Conservation (phyloP, 2,329 filamentous ascomycete species). For the Phaeosphaeriaceae sp. region DNA sequence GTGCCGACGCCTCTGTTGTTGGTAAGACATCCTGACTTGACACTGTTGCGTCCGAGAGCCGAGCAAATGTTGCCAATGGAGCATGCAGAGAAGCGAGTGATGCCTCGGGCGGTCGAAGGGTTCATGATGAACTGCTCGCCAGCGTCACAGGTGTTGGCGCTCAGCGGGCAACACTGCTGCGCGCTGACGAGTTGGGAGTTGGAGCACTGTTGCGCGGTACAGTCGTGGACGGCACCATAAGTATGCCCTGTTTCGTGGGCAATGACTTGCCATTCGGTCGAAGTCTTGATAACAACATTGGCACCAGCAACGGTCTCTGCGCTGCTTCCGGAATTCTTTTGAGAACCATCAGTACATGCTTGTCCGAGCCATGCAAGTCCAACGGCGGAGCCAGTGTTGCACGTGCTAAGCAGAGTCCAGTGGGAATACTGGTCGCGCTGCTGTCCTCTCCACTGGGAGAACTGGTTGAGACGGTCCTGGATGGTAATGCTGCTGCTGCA, state of each 20-base stretch:
- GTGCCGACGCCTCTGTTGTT: conserved; percentile 84
- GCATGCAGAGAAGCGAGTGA: conserved; percentile 85
- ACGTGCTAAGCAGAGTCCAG: conserved; percentile 88
- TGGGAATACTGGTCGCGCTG: conserved; percentile 84
- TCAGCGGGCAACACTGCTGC: conserved; percentile 83
- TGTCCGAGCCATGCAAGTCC: conserved; percentile 94
- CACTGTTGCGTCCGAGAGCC: conserved; percentile 76
- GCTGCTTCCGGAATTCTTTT: conserved; percentile 51
- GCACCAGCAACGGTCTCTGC: conserved; percentile 81
- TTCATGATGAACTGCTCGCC: conserved; percentile 92
- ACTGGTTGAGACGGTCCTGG: conserved; percentile 80
- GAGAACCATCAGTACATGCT: conserved; percentile 71
- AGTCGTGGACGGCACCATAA: conserved; percentile 96
- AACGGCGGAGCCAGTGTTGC: conserved; percentile 82
- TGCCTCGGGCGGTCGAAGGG: conserved; percentile 76
- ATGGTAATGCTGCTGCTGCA: conserved; percentile 72
- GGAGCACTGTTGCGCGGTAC: conserved; percentile 70
- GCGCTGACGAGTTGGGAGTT: conserved; percentile 66
- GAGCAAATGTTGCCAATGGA: conserved; percentile 93
- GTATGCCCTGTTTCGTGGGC: conserved; percentile 95
- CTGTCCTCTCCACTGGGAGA: conserved; percentile 85
- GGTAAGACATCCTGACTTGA: conserved; percentile 79
- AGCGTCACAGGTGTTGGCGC: conserved; percentile 72
- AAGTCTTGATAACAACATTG: conserved; percentile 86
- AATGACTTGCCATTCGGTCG: conserved; percentile 92